Conservation (phyloP, 1,139 yeast species). For the Sugiyamaella xylanicola region DNA sequence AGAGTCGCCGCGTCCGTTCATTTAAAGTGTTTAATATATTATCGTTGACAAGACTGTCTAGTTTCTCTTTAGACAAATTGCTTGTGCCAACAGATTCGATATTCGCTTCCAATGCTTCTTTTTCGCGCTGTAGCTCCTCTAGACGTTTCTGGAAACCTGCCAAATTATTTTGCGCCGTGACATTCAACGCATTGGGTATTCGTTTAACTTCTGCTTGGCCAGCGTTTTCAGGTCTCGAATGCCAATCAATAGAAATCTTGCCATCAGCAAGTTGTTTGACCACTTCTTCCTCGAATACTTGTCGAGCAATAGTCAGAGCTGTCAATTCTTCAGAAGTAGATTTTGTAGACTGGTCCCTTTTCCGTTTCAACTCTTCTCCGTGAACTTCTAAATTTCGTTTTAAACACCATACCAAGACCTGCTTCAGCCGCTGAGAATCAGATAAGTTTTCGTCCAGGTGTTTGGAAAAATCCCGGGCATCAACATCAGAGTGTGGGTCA, state of each 20-base stretch:
- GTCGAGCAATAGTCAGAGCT: conserved; percentile 50
- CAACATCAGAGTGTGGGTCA: conserved; percentile 66
- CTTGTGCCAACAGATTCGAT: conserved; percentile 21
- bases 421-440: conserved; percentile 74
- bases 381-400: conserved; percentile 50
- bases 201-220: conserved; percentile 36
- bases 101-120: conserved; percentile 50
- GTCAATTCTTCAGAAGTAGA: conserved; percentile 34
- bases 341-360: conserved; percentile 27
- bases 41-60: conserved; percentile 3
- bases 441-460: conserved; percentile 64
- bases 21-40: conserved; percentile 6
- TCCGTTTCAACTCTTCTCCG: conserved; percentile 40
- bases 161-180: conserved; percentile 52
- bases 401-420: conserved; percentile 69
- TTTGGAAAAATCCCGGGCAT: conserved; percentile 59
- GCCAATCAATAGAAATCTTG: conserved; percentile 67
- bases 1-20: conserved; percentile 1
- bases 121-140: conserved; percentile 50
- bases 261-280: conserved; percentile 62
- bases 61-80: neutral
- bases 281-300: conserved; percentile 67
- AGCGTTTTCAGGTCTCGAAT: conserved; percentile 45
- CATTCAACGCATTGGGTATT: conserved; percentile 60
- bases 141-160: conserved; percentile 52